Evolutionary conservation across 2,329 filamentous ascomycete species (phyloP), one percentile per base, ranked within the genome.

Genomic region (Sarocladium brachiariae): DNA sequence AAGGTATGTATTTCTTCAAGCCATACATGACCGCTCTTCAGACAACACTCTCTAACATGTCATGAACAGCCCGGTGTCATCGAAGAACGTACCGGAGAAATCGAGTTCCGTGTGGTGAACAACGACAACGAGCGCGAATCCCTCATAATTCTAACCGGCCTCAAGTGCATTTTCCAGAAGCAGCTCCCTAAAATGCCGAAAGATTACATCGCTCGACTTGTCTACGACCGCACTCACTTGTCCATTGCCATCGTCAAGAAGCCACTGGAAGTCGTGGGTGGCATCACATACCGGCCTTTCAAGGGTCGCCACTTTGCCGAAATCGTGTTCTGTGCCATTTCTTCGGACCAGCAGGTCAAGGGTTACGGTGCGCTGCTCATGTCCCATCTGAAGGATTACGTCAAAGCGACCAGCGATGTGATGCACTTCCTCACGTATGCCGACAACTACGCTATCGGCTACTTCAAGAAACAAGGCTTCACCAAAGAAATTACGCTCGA

Each of bases 371-470:
- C 93, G 10, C 92, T 97, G 74, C 76, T 99, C 18, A 99, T 99
- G 93, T 92, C 89, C 2, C 93, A 99, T 65, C 73, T 99, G 41
- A 99, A 99, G 68, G 86, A 99, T 72, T 99, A 96, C 61, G 93
- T 99, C 66, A 96, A 96, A 68, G 91, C 92, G 6, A 96, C 92
- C 1, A 95, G 89, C 50, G 85, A 91, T 57, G 91, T 99, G 45
- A 97, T 96, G 91, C 91, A 99, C 68, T 99, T 99, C 68, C 77
- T 99, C 2, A 99, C 93, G 1, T 99, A 99, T 63, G 93, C 93
- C 56, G 93, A 99, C 68, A 99, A 99, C 67, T 97, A 97, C 63
- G 93, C 93, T 34, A 99, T 96, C 57, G 93, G 93, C 10, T 99
- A 97, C 67, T 99, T 99, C 70, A 95, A 97, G 68, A 99, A 99